Conservation (phyloP, 129 eudicot species). For the Rutidosis leptorrhynchoides region DNA sequence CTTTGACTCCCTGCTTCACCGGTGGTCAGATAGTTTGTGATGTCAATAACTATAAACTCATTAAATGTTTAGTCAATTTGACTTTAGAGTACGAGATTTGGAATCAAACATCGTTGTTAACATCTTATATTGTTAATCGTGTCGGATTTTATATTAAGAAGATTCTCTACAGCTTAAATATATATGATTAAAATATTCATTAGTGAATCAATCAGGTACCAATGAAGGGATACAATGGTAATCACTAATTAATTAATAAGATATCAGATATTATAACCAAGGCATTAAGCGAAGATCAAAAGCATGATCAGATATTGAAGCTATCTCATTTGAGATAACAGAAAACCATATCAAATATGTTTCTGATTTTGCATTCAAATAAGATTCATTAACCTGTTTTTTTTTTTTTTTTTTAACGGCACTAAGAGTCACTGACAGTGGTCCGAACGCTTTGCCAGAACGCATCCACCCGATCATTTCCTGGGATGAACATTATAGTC, state of each 20-base stretch:
- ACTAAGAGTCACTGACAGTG: too few relatives aligned
- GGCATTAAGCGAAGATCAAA: conserved; percentile 11
- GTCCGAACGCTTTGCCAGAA: too few relatives aligned
- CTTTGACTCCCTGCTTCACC: conserved; percentile 21
- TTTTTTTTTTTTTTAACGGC: too few relatives aligned
- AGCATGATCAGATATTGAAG: conserved; percentile 1
- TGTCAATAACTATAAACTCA: conserved; percentile 10
- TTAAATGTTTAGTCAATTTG: neutral
- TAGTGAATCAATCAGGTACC: neutral
- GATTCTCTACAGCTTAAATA: neutral
- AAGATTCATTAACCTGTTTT: neutral
- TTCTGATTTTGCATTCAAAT: conserved; percentile 6
- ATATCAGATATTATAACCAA: neutral
- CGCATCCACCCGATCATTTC: too few relatives aligned
- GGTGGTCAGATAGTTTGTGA: conserved; percentile 7
- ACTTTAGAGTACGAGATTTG: conserved; percentile 18
- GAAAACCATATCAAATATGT: neutral
- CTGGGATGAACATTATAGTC: too few relatives aligned
- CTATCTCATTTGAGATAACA: neutral
- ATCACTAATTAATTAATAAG: neutral
- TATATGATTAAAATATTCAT: neutral
- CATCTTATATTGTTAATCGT: neutral
- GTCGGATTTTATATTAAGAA: neutral
- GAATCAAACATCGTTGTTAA: neutral
- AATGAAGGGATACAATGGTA: neutral